A percentile compares a stretch with the other conserved stretches of the same genome.
phyloP scores from a whole-genome alignment of 108 stramenopile genomes.

The Cyclotella cryptica region DNA sequence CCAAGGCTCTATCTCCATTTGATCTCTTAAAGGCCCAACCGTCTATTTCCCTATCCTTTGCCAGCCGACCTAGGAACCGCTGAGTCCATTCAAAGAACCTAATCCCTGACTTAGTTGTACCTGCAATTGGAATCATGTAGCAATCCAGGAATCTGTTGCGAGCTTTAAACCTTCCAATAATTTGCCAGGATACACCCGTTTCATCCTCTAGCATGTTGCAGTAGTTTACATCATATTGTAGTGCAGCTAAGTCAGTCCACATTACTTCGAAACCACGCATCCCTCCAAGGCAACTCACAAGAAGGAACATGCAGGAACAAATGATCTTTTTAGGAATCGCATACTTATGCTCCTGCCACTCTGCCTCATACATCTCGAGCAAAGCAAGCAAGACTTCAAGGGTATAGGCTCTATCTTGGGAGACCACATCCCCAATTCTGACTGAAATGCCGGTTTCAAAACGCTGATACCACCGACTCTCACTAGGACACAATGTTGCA shows the following conservation, averaged over 20 bases:
- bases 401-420: constrained; percentile 29
- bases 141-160: no score
- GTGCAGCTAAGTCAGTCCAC: no score
- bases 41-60: background rate
- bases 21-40: background rate
- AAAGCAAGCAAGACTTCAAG: constrained; percentile 9
- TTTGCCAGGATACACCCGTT: no score
- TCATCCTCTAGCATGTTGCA: no score
- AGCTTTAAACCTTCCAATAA: no score
- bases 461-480: constrained; percentile 17
- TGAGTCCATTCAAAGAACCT: no score
- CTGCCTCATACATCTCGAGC: constrained; percentile 21
- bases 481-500: no score
- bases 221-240: no score
- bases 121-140: no score
- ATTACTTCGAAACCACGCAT: no score
- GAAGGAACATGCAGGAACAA: background rate
- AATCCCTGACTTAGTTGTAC: no score
- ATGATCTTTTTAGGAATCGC: background rate
- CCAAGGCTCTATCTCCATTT: background rate
- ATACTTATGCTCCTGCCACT: background rate
- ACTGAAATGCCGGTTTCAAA: constrained; percentile 5
- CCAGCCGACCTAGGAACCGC: background rate
- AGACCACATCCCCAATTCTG: constrained; percentile 18
- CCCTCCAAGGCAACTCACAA: no score